Percentiles rank a stretch among this genome's conserved stretches.
These are phyloP conservation scores for Bromus sterilis DNA, from an alignment of 176 grass and related monocot species.

Conservation along the genomic window DNA sequence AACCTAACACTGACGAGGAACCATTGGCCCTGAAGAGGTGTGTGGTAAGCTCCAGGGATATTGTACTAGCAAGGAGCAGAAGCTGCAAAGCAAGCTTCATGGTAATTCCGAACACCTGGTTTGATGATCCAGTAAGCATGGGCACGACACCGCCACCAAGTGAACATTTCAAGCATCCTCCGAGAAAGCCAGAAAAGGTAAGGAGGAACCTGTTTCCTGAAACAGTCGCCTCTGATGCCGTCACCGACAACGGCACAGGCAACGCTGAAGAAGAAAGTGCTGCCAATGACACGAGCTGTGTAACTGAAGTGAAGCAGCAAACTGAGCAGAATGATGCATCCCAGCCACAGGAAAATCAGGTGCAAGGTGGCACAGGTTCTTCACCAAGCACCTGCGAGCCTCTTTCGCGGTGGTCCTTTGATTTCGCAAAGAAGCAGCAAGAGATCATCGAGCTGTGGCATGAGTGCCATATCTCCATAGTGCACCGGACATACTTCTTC, in stretches of 20 bases:
- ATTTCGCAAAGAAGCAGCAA: constrained; percentile 65
- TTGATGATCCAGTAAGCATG: constrained; percentile 31
- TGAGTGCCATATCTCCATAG: constrained; percentile 65
- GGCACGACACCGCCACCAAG: constrained; percentile 33
- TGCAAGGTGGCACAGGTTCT: neutral
- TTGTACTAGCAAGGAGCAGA: constrained; percentile 46
- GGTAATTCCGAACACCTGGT: constrained; percentile 52
- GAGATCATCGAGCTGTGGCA: constrained; percentile 87
- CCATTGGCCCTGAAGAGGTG: constrained; percentile 33
- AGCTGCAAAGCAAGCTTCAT: constrained; percentile 86
- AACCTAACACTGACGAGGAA: constrained; percentile 15
- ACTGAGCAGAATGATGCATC: neutral
- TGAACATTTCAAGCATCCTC: constrained; percentile 24
- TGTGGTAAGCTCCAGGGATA: constrained; percentile 33
- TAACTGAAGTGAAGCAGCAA: constrained; percentile 15
- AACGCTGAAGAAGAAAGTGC: constrained; percentile 19
- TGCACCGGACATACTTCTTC: constrained; percentile 88
- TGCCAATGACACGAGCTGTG: neutral
- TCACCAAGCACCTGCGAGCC: constrained; percentile 15
- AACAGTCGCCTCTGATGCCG: constrained; percentile 3
- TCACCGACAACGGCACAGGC: constrained; percentile 16
- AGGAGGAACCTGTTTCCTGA: constrained; percentile 31
- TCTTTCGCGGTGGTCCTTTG: constrained; percentile 31
- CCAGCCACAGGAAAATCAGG: constrained; percentile 31
- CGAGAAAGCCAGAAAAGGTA: constrained; percentile 37